phyloP scores from a whole-genome alignment of 441 rosid species.

The Erodium texanum region DNA sequence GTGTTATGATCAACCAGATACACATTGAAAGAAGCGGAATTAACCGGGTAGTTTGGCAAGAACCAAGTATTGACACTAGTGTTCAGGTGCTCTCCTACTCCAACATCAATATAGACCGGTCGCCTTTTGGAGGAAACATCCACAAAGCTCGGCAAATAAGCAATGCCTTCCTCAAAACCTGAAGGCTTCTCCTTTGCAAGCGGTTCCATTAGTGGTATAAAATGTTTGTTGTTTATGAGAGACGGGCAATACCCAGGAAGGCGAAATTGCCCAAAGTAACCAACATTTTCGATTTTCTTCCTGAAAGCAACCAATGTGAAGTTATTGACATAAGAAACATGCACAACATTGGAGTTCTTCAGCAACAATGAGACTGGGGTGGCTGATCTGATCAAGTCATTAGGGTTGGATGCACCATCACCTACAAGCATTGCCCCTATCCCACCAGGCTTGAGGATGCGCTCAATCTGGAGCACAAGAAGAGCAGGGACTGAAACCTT shows the following conservation, averaged over 20 bases:
- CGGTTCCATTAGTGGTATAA: conserved; percentile 48
- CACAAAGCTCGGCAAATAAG: conserved; percentile 51
- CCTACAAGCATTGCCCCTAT: conserved; percentile 54
- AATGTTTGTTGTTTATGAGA: conserved; percentile 29
- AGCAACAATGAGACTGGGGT: conserved; percentile 47
- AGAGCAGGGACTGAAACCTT: conserved; percentile 43
- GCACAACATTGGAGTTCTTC: conserved; percentile 47
- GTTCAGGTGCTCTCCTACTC: conserved; percentile 36
- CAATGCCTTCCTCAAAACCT: conserved; percentile 28
- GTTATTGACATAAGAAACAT: conserved; percentile 39
- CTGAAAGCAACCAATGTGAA: conserved; percentile 48
- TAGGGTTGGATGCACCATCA: conserved; percentile 27
- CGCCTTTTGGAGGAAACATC: conserved; percentile 37
- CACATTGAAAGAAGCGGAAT: conserved; percentile 39
- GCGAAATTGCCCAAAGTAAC: conserved; percentile 32
- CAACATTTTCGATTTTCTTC: conserved; percentile 29
- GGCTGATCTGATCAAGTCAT: conserved; percentile 44
- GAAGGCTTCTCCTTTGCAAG: conserved; percentile 28
- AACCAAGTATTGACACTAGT: conserved; percentile 37
- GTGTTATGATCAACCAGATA: conserved; percentile 73
- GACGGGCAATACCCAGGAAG: conserved; percentile 49
- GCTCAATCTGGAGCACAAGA: conserved; percentile 63
- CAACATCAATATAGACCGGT: conserved; percentile 49
- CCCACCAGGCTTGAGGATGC: conserved; percentile 56
- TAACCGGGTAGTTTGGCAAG: conserved; percentile 54